A percentile compares a stretch with the other conserved stretches of the same genome.
phyloP scores from a whole-genome alignment of 768 basidiomycete species.

The Mycena rosella region DNA sequence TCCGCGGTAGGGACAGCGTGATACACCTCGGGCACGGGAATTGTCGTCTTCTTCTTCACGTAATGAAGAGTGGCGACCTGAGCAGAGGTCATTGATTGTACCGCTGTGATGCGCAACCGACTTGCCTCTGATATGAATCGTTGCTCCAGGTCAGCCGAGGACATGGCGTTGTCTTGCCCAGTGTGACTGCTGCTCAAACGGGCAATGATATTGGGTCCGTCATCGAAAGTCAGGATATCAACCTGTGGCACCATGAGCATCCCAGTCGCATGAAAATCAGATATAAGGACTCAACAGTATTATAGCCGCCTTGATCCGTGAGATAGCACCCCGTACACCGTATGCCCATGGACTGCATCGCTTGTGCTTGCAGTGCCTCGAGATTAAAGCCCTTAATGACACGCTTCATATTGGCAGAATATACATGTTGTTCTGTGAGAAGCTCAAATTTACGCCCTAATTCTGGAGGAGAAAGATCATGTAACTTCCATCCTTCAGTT shows the following conservation, averaged over 20 bases:
- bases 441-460: neutral
- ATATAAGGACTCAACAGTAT: neutral
- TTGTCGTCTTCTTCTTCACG: neutral
- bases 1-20: neutral
- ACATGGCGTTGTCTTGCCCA: neutral
- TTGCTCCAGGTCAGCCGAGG: neutral
- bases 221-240: neutral
- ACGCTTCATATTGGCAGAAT: neutral
- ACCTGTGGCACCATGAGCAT: neutral
- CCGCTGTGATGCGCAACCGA: no score
- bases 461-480: neutral
- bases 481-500: no score
- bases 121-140: constrained; percentile 1
- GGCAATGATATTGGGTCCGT: neutral
- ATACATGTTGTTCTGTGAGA: neutral
- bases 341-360: neutral
- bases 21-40: neutral
- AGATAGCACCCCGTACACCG: neutral
- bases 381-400: neutral
- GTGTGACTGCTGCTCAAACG: neutral
- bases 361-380: neutral
- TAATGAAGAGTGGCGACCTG: neutral
- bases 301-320: neutral
- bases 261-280: neutral
- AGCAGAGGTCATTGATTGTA: no score